Evolutionary conservation across 257 asterid species (phyloP).

Genomic region (Salvia hispanica): DNA sequence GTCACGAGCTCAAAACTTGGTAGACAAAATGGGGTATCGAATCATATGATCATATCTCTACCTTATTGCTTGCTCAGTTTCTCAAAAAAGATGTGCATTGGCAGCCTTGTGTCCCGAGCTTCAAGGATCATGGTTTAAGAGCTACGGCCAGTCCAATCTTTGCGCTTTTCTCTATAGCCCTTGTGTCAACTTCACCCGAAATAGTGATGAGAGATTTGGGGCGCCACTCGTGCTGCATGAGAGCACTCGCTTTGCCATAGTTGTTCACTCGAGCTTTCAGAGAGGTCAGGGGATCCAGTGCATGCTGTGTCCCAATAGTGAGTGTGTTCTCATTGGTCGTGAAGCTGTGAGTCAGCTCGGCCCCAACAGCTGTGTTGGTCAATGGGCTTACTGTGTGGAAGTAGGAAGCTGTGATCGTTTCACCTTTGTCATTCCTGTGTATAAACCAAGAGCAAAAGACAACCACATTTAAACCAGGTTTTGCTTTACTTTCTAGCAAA

Average conservation of each 20-base stretch:
- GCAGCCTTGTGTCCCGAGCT: not conserved
- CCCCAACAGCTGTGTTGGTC: conserved; percentile 88
- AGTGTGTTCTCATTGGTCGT: conserved; percentile 83
- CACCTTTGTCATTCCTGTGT: conserved; percentile 81
- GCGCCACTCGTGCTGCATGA: conserved; percentile 88
- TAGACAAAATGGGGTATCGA: conserved; percentile 20
- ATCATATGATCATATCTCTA: conserved; percentile 18
- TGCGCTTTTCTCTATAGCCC: conserved; percentile 90
- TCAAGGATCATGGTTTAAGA: conserved; percentile 69
- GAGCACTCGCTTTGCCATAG: conserved; percentile 86
- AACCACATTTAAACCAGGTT: not conserved
- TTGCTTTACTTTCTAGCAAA: not conserved
- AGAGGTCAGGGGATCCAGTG: conserved; percentile 70
- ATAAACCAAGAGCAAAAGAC: conserved; percentile 5
- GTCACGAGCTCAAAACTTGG: conserved; percentile 21
- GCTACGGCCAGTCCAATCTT: conserved; percentile 87
- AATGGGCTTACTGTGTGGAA: conserved; percentile 74
- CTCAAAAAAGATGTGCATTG: not conserved
- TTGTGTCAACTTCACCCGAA: conserved; percentile 95
- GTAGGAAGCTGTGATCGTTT: conserved; percentile 77
- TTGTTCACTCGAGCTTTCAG: conserved; percentile 87
- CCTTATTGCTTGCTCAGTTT: conserved; percentile 43
- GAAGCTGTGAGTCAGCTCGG: conserved; percentile 87
- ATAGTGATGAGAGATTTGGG: conserved; percentile 88
- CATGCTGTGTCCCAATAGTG: conserved; percentile 82